Evolutionary conservation across 177 flowering plant genomes (phyloP), one percentile per base, ranked within the genome.

Genomic region (Vitis hybrid): DNA sequence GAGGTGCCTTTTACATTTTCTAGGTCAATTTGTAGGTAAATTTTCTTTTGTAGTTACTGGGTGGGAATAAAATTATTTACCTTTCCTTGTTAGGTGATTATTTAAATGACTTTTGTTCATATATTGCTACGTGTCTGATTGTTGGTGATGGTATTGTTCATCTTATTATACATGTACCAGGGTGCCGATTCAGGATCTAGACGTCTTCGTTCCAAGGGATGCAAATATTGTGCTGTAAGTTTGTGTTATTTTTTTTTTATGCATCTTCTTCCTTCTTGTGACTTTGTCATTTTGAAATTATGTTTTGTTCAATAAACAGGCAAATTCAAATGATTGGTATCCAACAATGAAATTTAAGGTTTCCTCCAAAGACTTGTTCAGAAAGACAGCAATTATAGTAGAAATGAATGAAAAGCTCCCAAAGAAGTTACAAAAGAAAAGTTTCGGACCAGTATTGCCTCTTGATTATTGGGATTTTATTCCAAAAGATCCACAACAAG

Each of bases 211-310:
- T 67, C 61, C 6, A 77, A 19, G 65, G 81, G 76, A 50, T 95
- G 99, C 86, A 85, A 83, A 73, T 93, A 91, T 69, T 95, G 98
- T 76, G 55, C 15, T 72, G 98, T 93, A 85, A 87, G 97, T 82
- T 65, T 76, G 48, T 59, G 59, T 51, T 26, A 26, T 15, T 16
- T 39, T 59, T 59, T 73, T 66, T 7, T 70, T 50, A n/a, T 39
- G 10, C 50, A 3, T 19, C 16, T 15, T 72, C 20, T 59, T 62
- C 18, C 20, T 63, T 71, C 45, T 13, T 63, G 8, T 9, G 13
- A 8, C 2, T 63, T 51, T 65, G 20, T 68, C 48, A 13, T 69
- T 51, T 45, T 10, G 15, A 26, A 22, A 53, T 51, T 19, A 13
- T 68, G 56, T 68, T 66, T 69, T 71, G 19, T 73, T 65, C 50